Evolutionary conservation across 2,329 filamentous ascomycete genomes (phyloP).

Genomic region (Alternaria solani): DNA sequence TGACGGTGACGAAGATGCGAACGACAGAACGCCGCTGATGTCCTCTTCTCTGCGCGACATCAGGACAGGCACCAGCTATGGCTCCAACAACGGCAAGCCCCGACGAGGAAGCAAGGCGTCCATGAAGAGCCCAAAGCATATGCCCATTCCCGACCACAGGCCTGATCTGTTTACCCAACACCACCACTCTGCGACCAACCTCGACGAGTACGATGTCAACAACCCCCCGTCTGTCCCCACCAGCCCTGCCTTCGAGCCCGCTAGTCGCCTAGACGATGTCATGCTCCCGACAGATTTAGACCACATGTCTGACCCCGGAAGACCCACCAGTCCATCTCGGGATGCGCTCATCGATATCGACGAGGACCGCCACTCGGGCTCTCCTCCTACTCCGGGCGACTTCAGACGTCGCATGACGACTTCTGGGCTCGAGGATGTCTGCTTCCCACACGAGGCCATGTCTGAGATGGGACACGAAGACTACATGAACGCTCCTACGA

Average conservation of each 20-base stretch:
- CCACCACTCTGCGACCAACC: conserved; percentile 42
- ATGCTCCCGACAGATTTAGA: conserved; percentile 73
- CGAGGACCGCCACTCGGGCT: conserved; percentile 61
- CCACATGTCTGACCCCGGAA: conserved; percentile 29
- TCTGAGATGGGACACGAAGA: conserved; percentile 87
- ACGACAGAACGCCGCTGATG: conserved; percentile 66
- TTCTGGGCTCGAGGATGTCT: conserved; percentile 85
- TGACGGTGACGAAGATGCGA: conserved; percentile 56
- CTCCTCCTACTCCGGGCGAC: conserved; percentile 35
- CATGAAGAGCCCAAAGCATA: conserved; percentile 38
- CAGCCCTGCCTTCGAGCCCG: conserved; percentile 63
- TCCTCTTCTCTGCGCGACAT: conserved; percentile 47
- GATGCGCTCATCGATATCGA: conserved; percentile 63
- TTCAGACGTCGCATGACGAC: conserved; percentile 54
- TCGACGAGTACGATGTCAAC: conserved; percentile 67
- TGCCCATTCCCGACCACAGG: conserved; percentile 18
- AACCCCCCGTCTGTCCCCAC: conserved; percentile 70
- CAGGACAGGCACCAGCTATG: conserved; percentile 47
- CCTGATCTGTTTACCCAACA: conserved; percentile 36
- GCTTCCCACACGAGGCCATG: conserved; percentile 81
- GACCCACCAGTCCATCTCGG: conserved; percentile 37
- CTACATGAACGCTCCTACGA: conserved; percentile 59
- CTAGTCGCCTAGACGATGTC: conserved; percentile 65
- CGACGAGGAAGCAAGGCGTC: conserved; percentile 46
- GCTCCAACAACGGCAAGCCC: conserved; percentile 44